Evolutionary conservation across 2,329 filamentous ascomycete genomes (phyloP), one percentile per base, ranked within the genome.

Genomic region (Kalmusia sp.): DNA sequence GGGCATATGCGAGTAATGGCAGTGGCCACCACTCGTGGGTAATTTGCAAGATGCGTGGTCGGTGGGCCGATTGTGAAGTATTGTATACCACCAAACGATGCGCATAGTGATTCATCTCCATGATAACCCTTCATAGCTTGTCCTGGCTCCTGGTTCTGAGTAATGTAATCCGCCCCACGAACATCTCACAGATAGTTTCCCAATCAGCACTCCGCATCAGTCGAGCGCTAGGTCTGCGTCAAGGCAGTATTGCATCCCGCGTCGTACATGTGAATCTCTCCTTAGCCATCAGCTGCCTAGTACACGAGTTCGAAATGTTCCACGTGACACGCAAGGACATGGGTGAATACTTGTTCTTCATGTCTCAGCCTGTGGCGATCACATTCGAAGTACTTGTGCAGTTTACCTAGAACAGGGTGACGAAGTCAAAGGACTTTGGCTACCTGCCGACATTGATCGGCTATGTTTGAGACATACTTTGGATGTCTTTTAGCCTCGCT

Each of bases 81-180:
- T 39, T 12, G 25, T 48, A 17, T 54, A 52, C n/a, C 44, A 59
- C 24, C 48, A 50, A 15, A 52, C 40, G 2, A 51, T 54, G 47
- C 40, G 47, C 25, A 49, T 49, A 40, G 51, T 51, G 49, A 45
- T n/a, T n/a, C n/a, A n/a, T n/a, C n/a, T n/a, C n/a, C n/a, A n/a
- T n/a, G n/a, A n/a, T n/a, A n/a, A n/a, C n/a, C n/a, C n/a, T n/a
- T n/a, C n/a, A n/a, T n/a, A n/a, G 1, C 17, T 19, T 8, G 0
- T 27, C 25, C 30, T n/a, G 21, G 2, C 8, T 40, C n/a, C n/a
- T n/a, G n/a, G n/a, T n/a, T n/a, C n/a, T n/a, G n/a, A n/a, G n/a
- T n/a, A n/a, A n/a, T n/a, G n/a, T 40, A 21, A 24, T 22, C 7
- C 11, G 17, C 2, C 5, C n/a, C n/a, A 12, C 27, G 22, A 39